Evolutionary conservation across 805 yeast species (phyloP), one percentile per base, ranked within the genome.

Genomic region (Alloascoidea hylecoeti): DNA sequence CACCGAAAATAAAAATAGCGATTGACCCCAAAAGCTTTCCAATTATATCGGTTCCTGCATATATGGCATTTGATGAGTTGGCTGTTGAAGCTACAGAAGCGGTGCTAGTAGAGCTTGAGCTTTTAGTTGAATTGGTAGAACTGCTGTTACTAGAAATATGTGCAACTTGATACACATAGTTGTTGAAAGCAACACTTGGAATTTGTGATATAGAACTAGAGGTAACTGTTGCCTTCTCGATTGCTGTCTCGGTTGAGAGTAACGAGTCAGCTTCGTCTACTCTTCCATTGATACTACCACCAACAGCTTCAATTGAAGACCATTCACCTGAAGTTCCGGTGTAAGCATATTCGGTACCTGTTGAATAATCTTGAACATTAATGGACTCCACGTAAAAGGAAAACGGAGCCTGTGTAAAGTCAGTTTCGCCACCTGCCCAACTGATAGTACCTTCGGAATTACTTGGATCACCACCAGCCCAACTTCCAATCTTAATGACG

Each of bases 351-450:
- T 49, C 49, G 3, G 54, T 40, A 5, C 75, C 75, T 3, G 67
- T 52, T n/a, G 72, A 66, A 48, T 69, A 69, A 46, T 68, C 74
- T 17, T 75, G 61, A n/a, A 81, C 78, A 18, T 66, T 53, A 34
- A 84, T 50, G 3, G 66, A 61, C 49, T 75, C 62, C 45, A 86
- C 65, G 46, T 64, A 50, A 81, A 82, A 78, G 15, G 75, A 83
- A 17, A 50, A 50, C 38, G 92, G 89, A 17, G 74, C 83, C 17
- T 69, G 51, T 3, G 69, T 44, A 50, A 73, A 79, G 51, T 81
- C 77, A 12, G 85, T 74, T 15, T 46, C 41, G 40, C 94, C 94
- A 41, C 89, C 89, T 3, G 89, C 85, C 92, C 92, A 80, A 49
- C 72, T 73, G 41, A 80, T 78, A 2, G 88, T 78, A 37, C 89